Evolutionary conservation across 106 monocot genomes (phyloP).

Genomic region (Apostasia shenzhenica): DNA sequence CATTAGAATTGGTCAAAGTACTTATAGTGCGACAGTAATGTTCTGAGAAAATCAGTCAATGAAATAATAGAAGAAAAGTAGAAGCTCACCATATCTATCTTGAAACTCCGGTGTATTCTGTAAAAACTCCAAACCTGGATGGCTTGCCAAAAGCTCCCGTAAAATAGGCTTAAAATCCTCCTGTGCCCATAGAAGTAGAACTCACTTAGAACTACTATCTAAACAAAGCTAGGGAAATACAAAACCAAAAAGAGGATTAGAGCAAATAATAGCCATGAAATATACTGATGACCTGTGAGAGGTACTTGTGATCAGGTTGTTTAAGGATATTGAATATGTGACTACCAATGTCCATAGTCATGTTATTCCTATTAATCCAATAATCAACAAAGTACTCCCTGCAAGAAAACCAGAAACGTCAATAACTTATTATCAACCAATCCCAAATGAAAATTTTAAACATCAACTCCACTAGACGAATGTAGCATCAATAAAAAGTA

Average conservation of each 20-base stretch:
- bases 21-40: too few species aligned
- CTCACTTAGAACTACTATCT: neutral
- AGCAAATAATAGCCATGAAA: neutral
- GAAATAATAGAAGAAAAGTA: too few species aligned
- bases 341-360: conserved; percentile 76
- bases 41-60: too few species aligned
- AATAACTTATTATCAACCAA: neutral
- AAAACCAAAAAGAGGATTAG: conserved; percentile 1
- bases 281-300: conserved; percentile 57
- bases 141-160: conserved; percentile 77
- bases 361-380: conserved; percentile 86
- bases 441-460: too few species aligned
- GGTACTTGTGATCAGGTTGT: conserved; percentile 65
- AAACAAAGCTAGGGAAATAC: neutral
- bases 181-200: conserved; percentile 25
- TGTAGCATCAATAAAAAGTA: too few species aligned
- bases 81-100: conserved; percentile 88
- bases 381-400: conserved; percentile 89
- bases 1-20: too few species aligned
- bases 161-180: conserved; percentile 94
- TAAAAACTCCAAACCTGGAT: conserved; percentile 94
- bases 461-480: too few species aligned
- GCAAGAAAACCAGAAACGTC: conserved; percentile 7
- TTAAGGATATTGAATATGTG: conserved; percentile 83
- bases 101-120: conserved; percentile 99